These are phyloP conservation scores for Atkinsonella hypoxylon DNA, from an alignment of 2,329 filamentous ascomycete genomes.

Conservation along the genomic window DNA sequence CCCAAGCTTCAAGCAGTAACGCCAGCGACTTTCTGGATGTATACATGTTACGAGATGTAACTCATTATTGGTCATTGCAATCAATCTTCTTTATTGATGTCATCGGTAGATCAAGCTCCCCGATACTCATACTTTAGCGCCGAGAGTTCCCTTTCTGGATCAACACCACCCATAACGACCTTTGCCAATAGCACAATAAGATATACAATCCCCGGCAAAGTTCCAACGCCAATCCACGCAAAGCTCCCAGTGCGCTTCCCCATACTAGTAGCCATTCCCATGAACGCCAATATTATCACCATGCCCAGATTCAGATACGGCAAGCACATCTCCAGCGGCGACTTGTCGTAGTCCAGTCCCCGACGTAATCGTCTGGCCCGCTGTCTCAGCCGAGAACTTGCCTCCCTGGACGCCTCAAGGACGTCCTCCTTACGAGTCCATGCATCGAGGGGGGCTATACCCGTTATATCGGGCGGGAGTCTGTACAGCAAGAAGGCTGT, in stretches of 20 bases:
- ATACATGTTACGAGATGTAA: no score
- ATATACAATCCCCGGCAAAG: constrained; percentile 47
- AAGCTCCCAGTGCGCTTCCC: constrained; percentile 17
- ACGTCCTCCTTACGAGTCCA: constrained; percentile 21
- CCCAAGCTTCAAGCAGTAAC: no score
- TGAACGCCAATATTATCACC: constrained; percentile 37
- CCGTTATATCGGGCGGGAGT: constrained; percentile 42
- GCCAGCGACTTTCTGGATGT: no score
- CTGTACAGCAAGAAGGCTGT: constrained; percentile 49
- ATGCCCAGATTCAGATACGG: constrained; percentile 49
- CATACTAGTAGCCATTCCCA: constrained; percentile 27
- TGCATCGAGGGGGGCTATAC: constrained; percentile 36
- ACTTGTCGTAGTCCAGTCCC: constrained; percentile 10
- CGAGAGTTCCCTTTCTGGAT: constrained; percentile 53
- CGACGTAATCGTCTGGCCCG: constrained; percentile 9
- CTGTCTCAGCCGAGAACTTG: neutral
- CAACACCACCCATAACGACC: constrained; percentile 53
- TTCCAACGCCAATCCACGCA: constrained; percentile 32
- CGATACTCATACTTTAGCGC: constrained; percentile 54
- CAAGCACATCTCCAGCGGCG: constrained; percentile 45
- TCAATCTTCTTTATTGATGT: neutral
- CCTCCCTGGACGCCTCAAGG: constrained; percentile 8
- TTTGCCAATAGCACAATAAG: constrained; percentile 49
- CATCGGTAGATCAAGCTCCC: constrained; percentile 36
- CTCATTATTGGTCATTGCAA: neutral